Base-by-base conservation (phyloP, 495 filamentous ascomycete species). In the Trichoderma asperelloides region DNA sequence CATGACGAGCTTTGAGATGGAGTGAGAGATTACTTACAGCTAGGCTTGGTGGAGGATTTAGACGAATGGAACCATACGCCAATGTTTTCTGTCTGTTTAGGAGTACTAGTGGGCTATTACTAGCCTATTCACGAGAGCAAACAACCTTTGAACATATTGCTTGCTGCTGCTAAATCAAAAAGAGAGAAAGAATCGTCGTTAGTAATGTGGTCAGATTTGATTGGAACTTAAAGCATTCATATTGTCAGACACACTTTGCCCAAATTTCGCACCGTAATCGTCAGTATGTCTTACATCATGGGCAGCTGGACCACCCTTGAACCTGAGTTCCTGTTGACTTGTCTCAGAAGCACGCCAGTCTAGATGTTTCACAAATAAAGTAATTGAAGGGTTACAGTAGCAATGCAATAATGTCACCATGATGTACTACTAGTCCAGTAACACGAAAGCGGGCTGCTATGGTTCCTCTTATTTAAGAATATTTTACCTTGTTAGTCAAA, bases 1-100 rank as follows among this genome's bases (percentile, higher is more conserved):
- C 77, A 77, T 23, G 77, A 80, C 55, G 79, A 81, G 64, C 66
- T 80, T 64, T 80, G 65, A 69, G 47, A 21, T 23, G n/a, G 18
- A 51, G 21, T 9, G 18, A 45, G 18, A 18, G 43, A 47, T 15
- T 43, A 5, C 15, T 4, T 47, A 4, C 4, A 7, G 7, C 7
- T 47, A 18, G 3, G n/a, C n/a, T 2, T 37, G 33, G 33, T 37
- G 2, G 5, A 37, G 5, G 5, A 37, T 3, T 3, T 37, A 7
- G 0, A 37, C 5, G 0, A 37, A 7, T 3, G 33, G 33, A 8
- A 37, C 33, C 9, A 7, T 37, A 0, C 9, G 9, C 5, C 6
- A 7, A 37, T 37, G 5, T 37, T 18, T 47, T 7, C 49, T 12
- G n/a, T 57, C n/a, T 57, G n/a, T 57, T 47, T 47, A 47, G 4